A percentile compares a stretch with the other conserved stretches of the same genome.
Evolutionary conservation across 2,329 filamentous ascomycete genomes (phyloP).

Genomic region (Xylaria sp.): DNA sequence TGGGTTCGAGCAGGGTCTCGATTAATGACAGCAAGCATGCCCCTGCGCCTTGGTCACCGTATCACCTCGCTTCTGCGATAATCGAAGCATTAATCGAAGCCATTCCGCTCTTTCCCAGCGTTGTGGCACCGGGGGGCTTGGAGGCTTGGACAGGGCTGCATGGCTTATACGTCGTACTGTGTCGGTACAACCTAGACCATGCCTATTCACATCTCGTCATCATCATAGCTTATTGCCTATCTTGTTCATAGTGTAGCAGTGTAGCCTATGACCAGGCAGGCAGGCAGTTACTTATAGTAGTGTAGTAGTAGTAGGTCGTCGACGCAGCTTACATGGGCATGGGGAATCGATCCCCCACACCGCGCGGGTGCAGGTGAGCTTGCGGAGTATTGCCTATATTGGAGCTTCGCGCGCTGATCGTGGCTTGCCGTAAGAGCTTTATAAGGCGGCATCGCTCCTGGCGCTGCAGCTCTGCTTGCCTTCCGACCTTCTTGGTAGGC

Average conservation of each 20-base stretch:
- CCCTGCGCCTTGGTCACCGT: slow-evolving; percentile 17
- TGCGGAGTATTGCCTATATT: slow-evolving; percentile 35
- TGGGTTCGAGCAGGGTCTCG: slow-evolving; percentile 17
- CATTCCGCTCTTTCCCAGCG: slow-evolving; percentile 22
- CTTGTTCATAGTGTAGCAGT: background rate
- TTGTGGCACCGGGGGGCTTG: slow-evolving; percentile 16
- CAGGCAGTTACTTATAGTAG: background rate
- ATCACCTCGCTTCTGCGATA: slow-evolving; percentile 26
- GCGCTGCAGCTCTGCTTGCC: slow-evolving; percentile 5
- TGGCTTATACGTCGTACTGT: slow-evolving; percentile 27
- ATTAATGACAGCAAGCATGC: slow-evolving; percentile 10
- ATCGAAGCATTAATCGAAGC: slow-evolving; percentile 25
- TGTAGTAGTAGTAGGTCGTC: background rate
- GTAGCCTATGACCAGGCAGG: background rate
- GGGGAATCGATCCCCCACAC: slow-evolving; percentile 19
- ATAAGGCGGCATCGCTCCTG: slow-evolving; percentile 33
- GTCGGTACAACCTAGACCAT: background rate
- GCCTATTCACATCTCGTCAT: slow-evolving; percentile 20
- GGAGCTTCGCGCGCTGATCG: slow-evolving; percentile 31
- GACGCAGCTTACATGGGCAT: slow-evolving; percentile 7
- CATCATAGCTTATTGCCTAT: slow-evolving; percentile 10
- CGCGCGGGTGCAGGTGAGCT: slow-evolving; percentile 21
- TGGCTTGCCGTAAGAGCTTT: slow-evolving; percentile 22
- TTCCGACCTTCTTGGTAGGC: slow-evolving; percentile 30
- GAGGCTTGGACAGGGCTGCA: slow-evolving; percentile 24